These are phyloP conservation scores for Aureobasidium subglaciale DNA, from an alignment of 2,329 filamentous ascomycete species.

Conservation along the genomic window DNA sequence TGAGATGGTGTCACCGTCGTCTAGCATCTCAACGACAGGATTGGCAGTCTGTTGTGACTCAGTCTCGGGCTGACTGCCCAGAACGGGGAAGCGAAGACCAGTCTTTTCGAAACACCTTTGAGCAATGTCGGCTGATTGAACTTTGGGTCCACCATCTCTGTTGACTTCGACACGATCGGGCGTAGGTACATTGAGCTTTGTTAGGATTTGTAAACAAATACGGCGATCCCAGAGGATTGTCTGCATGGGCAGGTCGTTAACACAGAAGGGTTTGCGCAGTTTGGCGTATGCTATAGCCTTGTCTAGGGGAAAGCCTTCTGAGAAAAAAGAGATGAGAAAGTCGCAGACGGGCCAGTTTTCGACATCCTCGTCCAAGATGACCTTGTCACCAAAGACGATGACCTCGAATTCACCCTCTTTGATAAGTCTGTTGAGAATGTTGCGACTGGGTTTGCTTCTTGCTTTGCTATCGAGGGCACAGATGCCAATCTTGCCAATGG, in stretches of 20 bases:
- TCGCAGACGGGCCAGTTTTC: slow-evolving; percentile 97
- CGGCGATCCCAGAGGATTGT: slow-evolving; percentile 94
- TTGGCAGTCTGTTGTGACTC: slow-evolving; percentile 7
- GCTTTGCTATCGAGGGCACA: slow-evolving; percentile 95
- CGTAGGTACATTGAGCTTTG: slow-evolving; percentile 82
- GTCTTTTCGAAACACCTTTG: slow-evolving; percentile 75
- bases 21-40: slow-evolving; percentile 69
- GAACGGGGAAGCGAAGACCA: slow-evolving; percentile 49
- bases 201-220: slow-evolving; percentile 78
- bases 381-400: slow-evolving; percentile 96
- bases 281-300: slow-evolving; percentile 96
- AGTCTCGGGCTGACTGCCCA: slow-evolving; percentile 7
- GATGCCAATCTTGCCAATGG: slow-evolving; percentile 70
- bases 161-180: slow-evolving; percentile 85
- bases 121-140: slow-evolving; percentile 72
- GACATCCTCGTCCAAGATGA: slow-evolving; percentile 92
- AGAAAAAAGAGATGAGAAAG: slow-evolving; percentile 97
- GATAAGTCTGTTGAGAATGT: slow-evolving; percentile 88
- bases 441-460: slow-evolving; percentile 90
- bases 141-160: slow-evolving; percentile 77
- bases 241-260: slow-evolving; percentile 97
- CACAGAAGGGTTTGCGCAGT: slow-evolving; percentile 88
- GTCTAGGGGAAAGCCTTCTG: slow-evolving; percentile 90
- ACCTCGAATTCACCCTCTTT: slow-evolving; percentile 94
- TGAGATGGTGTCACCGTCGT: slow-evolving; percentile 78